Conservation (phyloP, 2,329 filamentous ascomycete species). For the Exophiala sideris region DNA sequence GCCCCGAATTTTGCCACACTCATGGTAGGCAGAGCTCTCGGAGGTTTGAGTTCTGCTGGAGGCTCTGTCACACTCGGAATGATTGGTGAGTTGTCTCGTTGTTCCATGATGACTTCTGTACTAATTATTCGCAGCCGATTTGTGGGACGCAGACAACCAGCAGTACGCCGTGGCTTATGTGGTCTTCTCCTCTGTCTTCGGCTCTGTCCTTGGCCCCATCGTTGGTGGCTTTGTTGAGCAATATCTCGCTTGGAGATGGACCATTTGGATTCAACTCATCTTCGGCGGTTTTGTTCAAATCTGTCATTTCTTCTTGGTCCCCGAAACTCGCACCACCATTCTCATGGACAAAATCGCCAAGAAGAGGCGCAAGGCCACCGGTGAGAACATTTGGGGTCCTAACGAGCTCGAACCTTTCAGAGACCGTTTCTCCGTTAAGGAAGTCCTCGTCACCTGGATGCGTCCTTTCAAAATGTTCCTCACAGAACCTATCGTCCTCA, state of each 20-base stretch:
- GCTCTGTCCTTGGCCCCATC: slow-evolving; percentile 72
- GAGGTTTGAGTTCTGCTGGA: slow-evolving; percentile 68
- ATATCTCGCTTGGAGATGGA: slow-evolving; percentile 69
- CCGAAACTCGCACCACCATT: slow-evolving; percentile 73
- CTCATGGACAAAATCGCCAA: slow-evolving; percentile 78
- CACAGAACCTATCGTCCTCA: slow-evolving; percentile 62
- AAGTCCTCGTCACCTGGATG: slow-evolving; percentile 56
- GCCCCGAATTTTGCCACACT: slow-evolving; percentile 70
- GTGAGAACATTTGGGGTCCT: slow-evolving; percentile 66
- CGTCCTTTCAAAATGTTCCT: slow-evolving; percentile 63
- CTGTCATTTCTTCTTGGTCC: slow-evolving; percentile 66
- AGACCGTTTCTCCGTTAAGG: slow-evolving; percentile 54
- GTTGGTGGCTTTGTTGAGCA: slow-evolving; percentile 73
- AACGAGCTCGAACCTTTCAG: slow-evolving; percentile 63
- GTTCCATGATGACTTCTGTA: background rate
- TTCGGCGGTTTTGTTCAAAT: slow-evolving; percentile 68
- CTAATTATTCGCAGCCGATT: slow-evolving; percentile 49
- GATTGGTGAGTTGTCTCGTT: slow-evolving; percentile 43
- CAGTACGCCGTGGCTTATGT: slow-evolving; percentile 74
- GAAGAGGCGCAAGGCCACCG: slow-evolving; percentile 62
- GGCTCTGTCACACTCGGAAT: slow-evolving; percentile 71
- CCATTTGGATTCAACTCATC: slow-evolving; percentile 82
- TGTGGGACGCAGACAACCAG: slow-evolving; percentile 68
- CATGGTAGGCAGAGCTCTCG: slow-evolving; percentile 66
- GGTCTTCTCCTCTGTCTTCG: slow-evolving; percentile 75